Evolutionary conservation across 371 early-diverging fungal genomes (phyloP).

Genomic region (Mortierella sp.): DNA sequence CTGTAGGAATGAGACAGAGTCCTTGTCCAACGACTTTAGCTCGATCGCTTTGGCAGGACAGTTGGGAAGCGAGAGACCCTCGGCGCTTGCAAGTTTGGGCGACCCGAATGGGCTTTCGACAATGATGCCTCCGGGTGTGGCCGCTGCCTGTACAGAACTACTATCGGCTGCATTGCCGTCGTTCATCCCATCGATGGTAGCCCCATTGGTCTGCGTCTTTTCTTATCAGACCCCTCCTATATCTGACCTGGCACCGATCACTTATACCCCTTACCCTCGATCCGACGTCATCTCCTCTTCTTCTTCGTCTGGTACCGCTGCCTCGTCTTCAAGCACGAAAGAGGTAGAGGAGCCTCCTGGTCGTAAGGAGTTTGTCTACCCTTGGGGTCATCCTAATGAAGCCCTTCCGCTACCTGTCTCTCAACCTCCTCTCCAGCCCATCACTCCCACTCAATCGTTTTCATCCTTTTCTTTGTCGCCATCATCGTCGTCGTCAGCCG

Average conservation of each 20-base stretch:
- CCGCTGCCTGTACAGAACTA: slow-evolving; percentile 24
- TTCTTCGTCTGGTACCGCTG: background rate
- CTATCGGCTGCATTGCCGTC: slow-evolving; percentile 35
- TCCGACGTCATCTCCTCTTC: background rate
- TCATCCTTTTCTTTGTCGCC: background rate
- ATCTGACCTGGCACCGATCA: background rate
- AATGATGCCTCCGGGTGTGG: slow-evolving; percentile 4
- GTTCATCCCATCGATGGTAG: slow-evolving; percentile 41
- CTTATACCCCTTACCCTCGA: background rate
- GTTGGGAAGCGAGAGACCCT: background rate
- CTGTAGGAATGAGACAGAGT: background rate
- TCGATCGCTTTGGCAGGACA: slow-evolving; percentile 6
- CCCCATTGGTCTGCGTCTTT: slow-evolving; percentile 40
- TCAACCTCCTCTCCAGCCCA: background rate
- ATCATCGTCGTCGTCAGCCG: background rate
- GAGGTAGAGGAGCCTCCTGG: background rate
- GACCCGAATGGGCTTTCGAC: slow-evolving; percentile 27
- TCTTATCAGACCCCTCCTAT: slow-evolving; percentile 20
- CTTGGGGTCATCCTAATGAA: slow-evolving; percentile 14
- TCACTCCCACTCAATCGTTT: background rate
- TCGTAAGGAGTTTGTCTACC: slow-evolving; percentile 17
- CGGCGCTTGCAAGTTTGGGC: slow-evolving; percentile 21
- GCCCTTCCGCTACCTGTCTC: background rate
- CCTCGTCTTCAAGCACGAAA: background rate
- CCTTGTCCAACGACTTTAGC: slow-evolving; percentile 6